Evolutionary conservation across 2,329 filamentous ascomycete genomes (phyloP), one percentile per base, ranked within the genome.

Genomic region (Harringtonia aguacate): DNA sequence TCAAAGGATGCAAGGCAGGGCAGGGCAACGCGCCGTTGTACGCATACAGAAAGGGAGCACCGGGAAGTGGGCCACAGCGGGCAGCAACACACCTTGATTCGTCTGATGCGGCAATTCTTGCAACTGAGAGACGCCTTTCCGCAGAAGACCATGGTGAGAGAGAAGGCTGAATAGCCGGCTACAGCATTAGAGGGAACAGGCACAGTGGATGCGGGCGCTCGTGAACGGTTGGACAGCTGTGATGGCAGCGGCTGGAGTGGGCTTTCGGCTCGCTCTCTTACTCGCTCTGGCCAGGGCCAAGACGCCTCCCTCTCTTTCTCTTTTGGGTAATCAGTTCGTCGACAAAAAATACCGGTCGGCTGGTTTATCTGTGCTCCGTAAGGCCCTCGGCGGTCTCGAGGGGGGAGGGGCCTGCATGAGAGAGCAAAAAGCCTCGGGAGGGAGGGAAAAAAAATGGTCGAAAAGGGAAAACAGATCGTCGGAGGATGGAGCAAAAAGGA

Each of bases 101-200:
- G 69, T 50, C 72, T 63, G 30, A 63, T 68, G 45, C 72, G 69
- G 54, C 72, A 75, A 49, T 65, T 69, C 52, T 73, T 64, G 56
- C 72, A 75, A 53, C 70, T 71, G 54, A 72, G 65, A 8, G 72
- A 75, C 52, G 72, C 72, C 56, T 75, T 75, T 36, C 72, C 72
- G 52, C 72, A 75, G 58, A 73, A 75, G 37, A 75, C 71, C 72
- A 75, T 75, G 54, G 49, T 40, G 47, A 10, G 10, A 27, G 24
- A 27, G 10, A 27, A 27, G 24, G 24, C 6, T 6, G 24, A 27
- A 27, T 27, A 10, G 24, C 24, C 10, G 24, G 24, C 10, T 39
- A 36, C 40, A 17, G 41, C 15, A 10, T 18, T 7, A 22, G 24
- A 12, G 37, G 36, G 6, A 15, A 12, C 33, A 38, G 30, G 31